These are phyloP conservation scores for Clavispora santaluciae DNA, from an alignment of 805 yeast genomes.

Conservation along the genomic window DNA sequence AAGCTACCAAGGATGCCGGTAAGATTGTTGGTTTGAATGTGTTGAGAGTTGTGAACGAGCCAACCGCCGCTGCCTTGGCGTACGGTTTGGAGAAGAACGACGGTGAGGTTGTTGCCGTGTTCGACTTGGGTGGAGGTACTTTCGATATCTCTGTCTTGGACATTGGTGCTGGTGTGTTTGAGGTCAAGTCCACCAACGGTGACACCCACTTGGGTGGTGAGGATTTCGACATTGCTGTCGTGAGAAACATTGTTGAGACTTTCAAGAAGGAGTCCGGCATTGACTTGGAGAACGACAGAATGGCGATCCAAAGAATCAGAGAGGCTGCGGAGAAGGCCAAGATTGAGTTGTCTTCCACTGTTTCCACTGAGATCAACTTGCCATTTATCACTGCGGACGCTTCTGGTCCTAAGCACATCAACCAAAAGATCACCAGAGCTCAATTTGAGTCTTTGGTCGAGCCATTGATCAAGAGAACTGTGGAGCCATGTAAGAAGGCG, in stretches of 20 bases:
- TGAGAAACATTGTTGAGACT: slow-evolving; percentile 73
- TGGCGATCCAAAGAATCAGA: slow-evolving; percentile 73
- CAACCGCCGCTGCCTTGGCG: slow-evolving; percentile 92
- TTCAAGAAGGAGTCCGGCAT: slow-evolving; percentile 73
- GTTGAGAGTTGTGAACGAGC: slow-evolving; percentile 85
- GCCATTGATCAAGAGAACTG: slow-evolving; percentile 64
- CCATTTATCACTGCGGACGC: slow-evolving; percentile 89
- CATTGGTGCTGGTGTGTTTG: slow-evolving; percentile 96
- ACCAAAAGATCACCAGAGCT: slow-evolving; percentile 61
- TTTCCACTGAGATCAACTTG: slow-evolving; percentile 67
- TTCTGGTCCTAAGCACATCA: slow-evolving; percentile 73
- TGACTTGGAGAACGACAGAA: slow-evolving; percentile 40
- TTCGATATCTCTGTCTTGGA: slow-evolving; percentile 95
- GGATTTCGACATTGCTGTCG: slow-evolving; percentile 83
- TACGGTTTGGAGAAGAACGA: slow-evolving; percentile 88
- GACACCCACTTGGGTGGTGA: slow-evolving; percentile 93
- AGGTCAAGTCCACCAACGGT: slow-evolving; percentile 96
- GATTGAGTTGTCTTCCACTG: slow-evolving; percentile 75
- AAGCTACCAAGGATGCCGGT: slow-evolving; percentile 96
- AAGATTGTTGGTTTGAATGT: slow-evolving; percentile 92
- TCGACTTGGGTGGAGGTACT: slow-evolving; percentile 98
- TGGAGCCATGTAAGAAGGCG: slow-evolving; percentile 77
- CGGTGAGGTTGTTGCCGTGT: slow-evolving; percentile 85
- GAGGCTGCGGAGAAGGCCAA: slow-evolving; percentile 74
- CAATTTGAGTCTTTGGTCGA: slow-evolving; percentile 66